phyloP scores from a whole-genome alignment of 2,329 filamentous ascomycete genomes.

The Fonsecaea pedrosoi region DNA sequence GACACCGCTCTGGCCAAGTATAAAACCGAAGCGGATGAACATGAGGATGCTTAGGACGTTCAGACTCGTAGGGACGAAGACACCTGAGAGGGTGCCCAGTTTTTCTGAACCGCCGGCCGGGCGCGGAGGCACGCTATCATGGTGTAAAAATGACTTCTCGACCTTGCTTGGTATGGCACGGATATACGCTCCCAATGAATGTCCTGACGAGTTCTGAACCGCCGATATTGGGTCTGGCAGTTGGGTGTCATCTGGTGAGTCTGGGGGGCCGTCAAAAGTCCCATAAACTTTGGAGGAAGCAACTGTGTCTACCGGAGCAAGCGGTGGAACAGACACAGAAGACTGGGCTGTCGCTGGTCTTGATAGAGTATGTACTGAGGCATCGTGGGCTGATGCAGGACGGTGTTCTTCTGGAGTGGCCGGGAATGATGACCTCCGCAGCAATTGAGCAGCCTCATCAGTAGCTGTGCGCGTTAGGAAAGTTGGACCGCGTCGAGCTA shows the following conservation, averaged over 20 bases:
- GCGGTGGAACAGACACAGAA: slow-evolving; percentile 6
- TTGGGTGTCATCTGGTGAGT: slow-evolving; percentile 2
- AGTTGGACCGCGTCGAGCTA: slow-evolving; percentile 46
- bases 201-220: slow-evolving; percentile 2
- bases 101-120: slow-evolving; percentile 59
- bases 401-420: slow-evolving; percentile 18
- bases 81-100: slow-evolving; percentile 76
- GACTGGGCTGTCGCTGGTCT: slow-evolving; percentile 26
- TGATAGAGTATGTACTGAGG: slow-evolving; percentile 14
- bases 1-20: slow-evolving; percentile 79
- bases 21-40: slow-evolving; percentile 87
- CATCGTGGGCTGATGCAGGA: slow-evolving; percentile 22
- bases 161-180: slow-evolving; percentile 7
- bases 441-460: slow-evolving; percentile 54
- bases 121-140: slow-evolving; percentile 10
- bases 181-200: slow-evolving; percentile 3
- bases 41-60: slow-evolving; percentile 91
- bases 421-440: slow-evolving; percentile 47
- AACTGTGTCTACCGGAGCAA: neutral
- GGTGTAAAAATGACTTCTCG: slow-evolving; percentile 23
- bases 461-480: slow-evolving; percentile 55
- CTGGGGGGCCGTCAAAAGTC: slow-evolving; percentile 26
- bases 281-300: slow-evolving; percentile 24
- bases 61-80: slow-evolving; percentile 86
- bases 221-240: neutral